phyloP scores from a whole-genome alignment of 352 stramenopile species.

The Elongisporangium prolatum region DNA sequence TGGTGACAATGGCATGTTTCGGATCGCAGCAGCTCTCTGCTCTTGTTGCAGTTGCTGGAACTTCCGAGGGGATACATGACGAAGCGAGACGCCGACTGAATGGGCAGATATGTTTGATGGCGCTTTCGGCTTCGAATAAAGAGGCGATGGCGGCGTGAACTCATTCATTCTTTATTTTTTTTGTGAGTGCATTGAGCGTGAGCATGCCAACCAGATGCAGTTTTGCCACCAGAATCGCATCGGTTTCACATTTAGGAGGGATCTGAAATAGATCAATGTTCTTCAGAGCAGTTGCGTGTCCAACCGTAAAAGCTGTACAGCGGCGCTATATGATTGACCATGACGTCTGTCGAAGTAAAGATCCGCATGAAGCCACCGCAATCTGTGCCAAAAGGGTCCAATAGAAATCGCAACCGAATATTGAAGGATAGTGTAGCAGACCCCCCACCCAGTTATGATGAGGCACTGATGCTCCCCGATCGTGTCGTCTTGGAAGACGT shows the following conservation, averaged over 20 bases:
- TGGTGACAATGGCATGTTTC: constrained; percentile 25
- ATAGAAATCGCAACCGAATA: neutral
- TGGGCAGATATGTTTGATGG: neutral
- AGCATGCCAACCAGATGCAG: neutral
- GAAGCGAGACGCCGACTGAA: constrained; percentile 10
- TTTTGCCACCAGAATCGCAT: neutral
- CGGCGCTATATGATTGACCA: neutral
- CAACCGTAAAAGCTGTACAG: neutral
- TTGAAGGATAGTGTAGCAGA: neutral
- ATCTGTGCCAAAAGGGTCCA: neutral
- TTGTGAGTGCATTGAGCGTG: neutral
- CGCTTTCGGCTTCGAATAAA: neutral
- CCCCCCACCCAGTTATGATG: constrained; percentile 31
- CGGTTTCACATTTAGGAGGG: neutral
- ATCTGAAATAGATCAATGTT: neutral
- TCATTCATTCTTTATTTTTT: neutral
- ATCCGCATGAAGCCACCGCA: constrained; percentile 18
- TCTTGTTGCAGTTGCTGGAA: constrained; percentile 38
- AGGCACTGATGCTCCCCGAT: constrained; percentile 30
- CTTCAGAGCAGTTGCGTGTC: neutral
- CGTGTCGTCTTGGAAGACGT: neutral
- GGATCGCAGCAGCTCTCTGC: constrained; percentile 19
- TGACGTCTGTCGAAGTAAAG: constrained; percentile 23
- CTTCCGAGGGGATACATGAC: constrained; percentile 39
- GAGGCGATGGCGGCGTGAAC: neutral